Evolutionary conservation across 2,329 filamentous ascomycete species (phyloP).

Genomic region (Colletotrichum tanaceti): DNA sequence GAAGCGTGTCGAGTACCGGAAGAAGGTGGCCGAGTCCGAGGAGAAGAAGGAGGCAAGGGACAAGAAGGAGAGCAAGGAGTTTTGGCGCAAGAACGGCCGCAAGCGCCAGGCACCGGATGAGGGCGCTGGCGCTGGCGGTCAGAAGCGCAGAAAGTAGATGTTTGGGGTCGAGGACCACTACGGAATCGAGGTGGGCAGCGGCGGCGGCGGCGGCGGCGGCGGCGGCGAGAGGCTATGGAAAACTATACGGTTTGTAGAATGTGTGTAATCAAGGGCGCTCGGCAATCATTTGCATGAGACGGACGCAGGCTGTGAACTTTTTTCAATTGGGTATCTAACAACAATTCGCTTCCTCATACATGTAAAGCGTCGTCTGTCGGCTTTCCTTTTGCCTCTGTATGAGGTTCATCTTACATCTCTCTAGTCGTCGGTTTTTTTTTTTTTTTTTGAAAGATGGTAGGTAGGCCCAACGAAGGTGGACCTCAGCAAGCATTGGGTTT

Average conservation of each 20-base stretch:
- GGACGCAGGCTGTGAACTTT: slow-evolving; percentile 22
- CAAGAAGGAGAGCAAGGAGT: slow-evolving; percentile 92
- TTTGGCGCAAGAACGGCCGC: slow-evolving; percentile 90
- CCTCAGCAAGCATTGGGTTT: background rate
- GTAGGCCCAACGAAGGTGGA: background rate
- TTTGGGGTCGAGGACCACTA: too few relatives aligned
- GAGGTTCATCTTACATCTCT: background rate
- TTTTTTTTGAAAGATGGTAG: too few relatives aligned
- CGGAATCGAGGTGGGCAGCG: too few relatives aligned
- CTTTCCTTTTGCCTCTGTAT: background rate
- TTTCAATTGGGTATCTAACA: slow-evolving; percentile 34
- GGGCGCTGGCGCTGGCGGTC: slow-evolving; percentile 51
- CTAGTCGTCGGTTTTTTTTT: background rate
- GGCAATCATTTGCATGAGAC: slow-evolving; percentile 11
- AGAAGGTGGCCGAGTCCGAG: slow-evolving; percentile 82
- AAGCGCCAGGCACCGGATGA: slow-evolving; percentile 63
- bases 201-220: too few relatives aligned
- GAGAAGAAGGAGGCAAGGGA: slow-evolving; percentile 90
- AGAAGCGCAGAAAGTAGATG: slow-evolving; percentile 42
- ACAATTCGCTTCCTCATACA: slow-evolving; percentile 20
- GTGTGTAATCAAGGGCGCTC: slow-evolving; percentile 31
- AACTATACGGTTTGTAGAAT: slow-evolving; percentile 2
- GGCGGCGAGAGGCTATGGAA: background rate
- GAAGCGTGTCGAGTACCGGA: slow-evolving; percentile 80
- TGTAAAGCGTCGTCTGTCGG: background rate